Evolutionary conservation across 257 asterid species (phyloP), one percentile per base, ranked within the genome.

Genomic region (Lycium barbarum): DNA sequence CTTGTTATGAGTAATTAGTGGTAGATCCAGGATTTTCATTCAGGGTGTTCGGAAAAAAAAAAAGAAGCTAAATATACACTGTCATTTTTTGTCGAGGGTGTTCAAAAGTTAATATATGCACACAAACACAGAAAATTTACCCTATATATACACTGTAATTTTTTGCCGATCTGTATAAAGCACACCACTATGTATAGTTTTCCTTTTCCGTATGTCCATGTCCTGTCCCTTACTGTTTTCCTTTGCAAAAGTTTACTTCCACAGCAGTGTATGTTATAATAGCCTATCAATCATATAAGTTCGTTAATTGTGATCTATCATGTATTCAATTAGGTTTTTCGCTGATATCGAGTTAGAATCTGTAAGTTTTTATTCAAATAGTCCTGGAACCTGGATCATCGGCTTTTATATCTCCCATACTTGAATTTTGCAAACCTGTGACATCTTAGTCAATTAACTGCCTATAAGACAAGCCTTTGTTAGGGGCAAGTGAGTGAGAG

Each of bases 321-420:
- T 36, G 53, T 38, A 70, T 15, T 7, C 53, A 17, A 53, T 15
- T 36, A 38, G 78, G n/a, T 70, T 70, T 22, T 67, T 67, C 36
- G 6, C 76, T 67, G 76, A 6, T 67, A 13, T 33, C 18, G 9
- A 65, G 72, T 65, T 65, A 12, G 72, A 33, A 66, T 66, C n/a
- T 70, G 14, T 70, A 70, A 38, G 53, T 17, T 36, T 3, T 70
- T 36, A 68, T 70, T 70, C 53, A 7, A 15, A 7, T 36, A 36
- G 22, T 36, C 76, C 51, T 36, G 76, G 51, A 68, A 68, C 76
- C 20, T 68, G 36, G 22, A 68, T 68, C 79, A 71, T 71, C 18
- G 54, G 51, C 35, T 71, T 71, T 68, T 40, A 17, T 40, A 22
- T 71, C 17, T 43, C 55, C 36, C 18, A 43, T 17, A 71, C 79